Conservation (phyloP, 169 alveolate species). For the Miamiensis avidus region DNA sequence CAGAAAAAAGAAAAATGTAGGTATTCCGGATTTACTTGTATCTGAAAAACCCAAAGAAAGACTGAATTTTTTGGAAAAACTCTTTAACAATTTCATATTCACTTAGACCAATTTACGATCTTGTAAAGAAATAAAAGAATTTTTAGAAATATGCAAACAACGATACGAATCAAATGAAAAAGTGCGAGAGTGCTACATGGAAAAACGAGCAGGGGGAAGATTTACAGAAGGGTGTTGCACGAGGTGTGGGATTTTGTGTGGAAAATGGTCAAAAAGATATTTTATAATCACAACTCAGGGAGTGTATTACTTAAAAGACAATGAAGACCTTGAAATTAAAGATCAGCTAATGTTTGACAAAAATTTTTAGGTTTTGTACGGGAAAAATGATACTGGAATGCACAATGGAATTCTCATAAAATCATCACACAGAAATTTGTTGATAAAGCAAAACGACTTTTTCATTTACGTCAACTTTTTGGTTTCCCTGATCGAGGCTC, state of each 20-base stretch:
- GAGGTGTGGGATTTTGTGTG: conserved; percentile 45
- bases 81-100: too few species aligned
- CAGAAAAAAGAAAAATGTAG: too few species aligned
- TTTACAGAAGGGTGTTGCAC: conserved; percentile 36
- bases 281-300: conserved; percentile 34
- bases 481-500: conserved; percentile 5
- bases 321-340: not conserved
- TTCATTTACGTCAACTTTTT: conserved; percentile 16
- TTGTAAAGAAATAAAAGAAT: not conserved
- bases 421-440: conserved; percentile 14
- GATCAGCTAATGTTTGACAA: conserved; percentile 29
- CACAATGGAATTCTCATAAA: conserved; percentile 44
- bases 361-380: conserved; percentile 24
- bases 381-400: conserved; percentile 47
- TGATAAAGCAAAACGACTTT: not conserved
- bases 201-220: conserved; percentile 42
- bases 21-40: not conserved
- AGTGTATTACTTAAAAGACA: conserved; percentile 3
- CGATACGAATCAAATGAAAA: conserved; percentile 5
- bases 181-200: conserved; percentile 20
- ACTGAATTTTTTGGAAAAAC: not conserved
- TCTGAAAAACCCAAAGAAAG: not conserved
- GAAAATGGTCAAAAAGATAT: conserved; percentile 45
- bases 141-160: conserved; percentile 8
- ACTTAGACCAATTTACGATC: too few species aligned